phyloP scores from a whole-genome alignment of 2,329 filamentous ascomycete species.

The Trichoderma guizhouense region DNA sequence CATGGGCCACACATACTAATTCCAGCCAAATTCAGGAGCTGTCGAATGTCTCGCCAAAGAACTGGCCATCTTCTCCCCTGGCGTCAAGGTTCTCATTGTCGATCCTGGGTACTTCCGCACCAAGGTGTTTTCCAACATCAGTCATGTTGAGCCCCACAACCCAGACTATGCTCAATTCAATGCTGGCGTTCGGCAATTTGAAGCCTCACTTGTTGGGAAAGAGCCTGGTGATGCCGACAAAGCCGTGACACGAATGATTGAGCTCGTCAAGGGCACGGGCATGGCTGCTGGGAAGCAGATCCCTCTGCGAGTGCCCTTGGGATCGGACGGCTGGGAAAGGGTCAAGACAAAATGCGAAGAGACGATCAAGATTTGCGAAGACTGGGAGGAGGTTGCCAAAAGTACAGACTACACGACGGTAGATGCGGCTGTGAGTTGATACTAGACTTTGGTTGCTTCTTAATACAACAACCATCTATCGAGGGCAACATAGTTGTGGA shows the following conservation, averaged over 20 bases:
- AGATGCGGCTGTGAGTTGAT: neutral
- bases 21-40: conserved; percentile 19
- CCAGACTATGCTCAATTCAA: conserved; percentile 33
- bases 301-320: conserved; percentile 51
- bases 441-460: neutral
- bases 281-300: conserved; percentile 28
- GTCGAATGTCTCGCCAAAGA: conserved; percentile 29
- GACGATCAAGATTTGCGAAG: conserved; percentile 46
- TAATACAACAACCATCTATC: neutral
- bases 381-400: conserved; percentile 47
- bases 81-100: conserved; percentile 36
- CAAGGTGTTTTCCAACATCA: conserved; percentile 36
- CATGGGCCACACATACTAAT: neutral
- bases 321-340: conserved; percentile 48
- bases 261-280: conserved; percentile 48
- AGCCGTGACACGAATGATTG: conserved; percentile 50
- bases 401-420: conserved; percentile 41
- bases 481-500: neutral
- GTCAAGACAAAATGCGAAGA: conserved; percentile 50
- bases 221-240: conserved; percentile 50
- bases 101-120: conserved; percentile 43
- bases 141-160: conserved; percentile 26
- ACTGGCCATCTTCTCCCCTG: conserved; percentile 23
- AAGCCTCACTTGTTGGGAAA: conserved; percentile 26
- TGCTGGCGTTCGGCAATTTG: conserved; percentile 21